phyloP scores from a whole-genome alignment of 2,329 filamentous ascomycete genomes.

The Helicocarpus griseus region DNA sequence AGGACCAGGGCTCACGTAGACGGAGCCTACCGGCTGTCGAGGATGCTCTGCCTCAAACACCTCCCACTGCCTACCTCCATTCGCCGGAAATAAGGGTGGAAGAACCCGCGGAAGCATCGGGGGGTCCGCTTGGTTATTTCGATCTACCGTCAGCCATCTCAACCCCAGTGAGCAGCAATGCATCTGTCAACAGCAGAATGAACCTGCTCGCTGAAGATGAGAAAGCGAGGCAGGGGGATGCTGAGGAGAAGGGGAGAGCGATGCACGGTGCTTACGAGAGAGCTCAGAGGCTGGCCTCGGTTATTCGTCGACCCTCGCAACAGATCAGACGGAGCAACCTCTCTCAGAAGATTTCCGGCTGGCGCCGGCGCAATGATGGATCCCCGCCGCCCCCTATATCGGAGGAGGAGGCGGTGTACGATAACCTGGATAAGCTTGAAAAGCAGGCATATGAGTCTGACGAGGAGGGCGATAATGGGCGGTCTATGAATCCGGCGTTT shows the following conservation, averaged over 20 bases:
- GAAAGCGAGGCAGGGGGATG: slow-evolving; percentile 12
- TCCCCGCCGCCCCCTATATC: neutral
- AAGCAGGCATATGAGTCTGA: slow-evolving; percentile 7
- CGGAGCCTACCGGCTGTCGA: neutral
- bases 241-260: slow-evolving; percentile 26
- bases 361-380: neutral
- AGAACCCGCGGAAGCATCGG: neutral
- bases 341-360: neutral
- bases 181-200: slow-evolving; percentile 3
- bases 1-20: neutral
- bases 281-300: slow-evolving; percentile 25
- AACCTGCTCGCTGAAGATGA: slow-evolving; percentile 7
- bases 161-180: neutral
- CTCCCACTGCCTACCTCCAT: neutral
- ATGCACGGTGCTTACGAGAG: slow-evolving; percentile 26
- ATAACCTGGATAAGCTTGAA: neutral
- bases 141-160: neutral
- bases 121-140: neutral
- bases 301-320: slow-evolving; percentile 23
- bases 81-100: neutral
- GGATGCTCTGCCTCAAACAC: neutral
- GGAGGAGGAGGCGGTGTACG: neutral
- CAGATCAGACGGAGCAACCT: slow-evolving; percentile 16
- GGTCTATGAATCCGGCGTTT: slow-evolving; percentile 10
- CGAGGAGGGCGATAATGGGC: slow-evolving; percentile 10